Conservation (phyloP, 2,329 filamentous ascomycete genomes). For the Zymoseptoria pseudotritici region DNA sequence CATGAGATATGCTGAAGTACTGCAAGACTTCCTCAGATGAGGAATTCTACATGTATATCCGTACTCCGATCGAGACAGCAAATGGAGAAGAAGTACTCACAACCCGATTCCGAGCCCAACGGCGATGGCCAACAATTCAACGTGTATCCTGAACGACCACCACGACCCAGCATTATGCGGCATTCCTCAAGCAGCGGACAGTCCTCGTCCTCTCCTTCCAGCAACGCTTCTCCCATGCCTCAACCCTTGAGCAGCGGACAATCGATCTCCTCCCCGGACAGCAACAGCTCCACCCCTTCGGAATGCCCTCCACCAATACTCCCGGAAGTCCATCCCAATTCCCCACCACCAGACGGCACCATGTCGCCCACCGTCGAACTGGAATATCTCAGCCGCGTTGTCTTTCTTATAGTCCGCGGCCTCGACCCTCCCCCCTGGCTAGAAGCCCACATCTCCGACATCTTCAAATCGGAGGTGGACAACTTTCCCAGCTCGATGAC, state of each 20-base stretch:
- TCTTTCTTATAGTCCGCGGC: neutral
- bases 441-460: conserved; percentile 1
- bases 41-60: neutral
- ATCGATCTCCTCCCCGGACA: neutral
- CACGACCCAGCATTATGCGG: neutral
- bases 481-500: conserved; percentile 3
- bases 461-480: conserved; percentile 7
- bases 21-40: neutral
- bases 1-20: neutral
- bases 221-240: neutral
- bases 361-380: conserved; percentile 1
- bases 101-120: neutral
- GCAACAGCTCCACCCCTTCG: neutral
- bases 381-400: conserved; percentile 3
- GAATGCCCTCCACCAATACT: neutral
- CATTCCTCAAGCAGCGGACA: neutral
- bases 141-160: neutral
- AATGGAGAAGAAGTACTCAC: neutral
- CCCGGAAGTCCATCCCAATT: neutral
- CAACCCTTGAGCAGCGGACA: neutral
- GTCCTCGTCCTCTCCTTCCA: neutral
- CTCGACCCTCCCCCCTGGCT: conserved; percentile 1
- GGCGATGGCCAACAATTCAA: neutral
- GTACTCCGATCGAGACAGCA: neutral
- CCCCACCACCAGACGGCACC: conserved; percentile 13